Conservation (phyloP, 345 rosid species). For the Pistacia integerrima region DNA sequence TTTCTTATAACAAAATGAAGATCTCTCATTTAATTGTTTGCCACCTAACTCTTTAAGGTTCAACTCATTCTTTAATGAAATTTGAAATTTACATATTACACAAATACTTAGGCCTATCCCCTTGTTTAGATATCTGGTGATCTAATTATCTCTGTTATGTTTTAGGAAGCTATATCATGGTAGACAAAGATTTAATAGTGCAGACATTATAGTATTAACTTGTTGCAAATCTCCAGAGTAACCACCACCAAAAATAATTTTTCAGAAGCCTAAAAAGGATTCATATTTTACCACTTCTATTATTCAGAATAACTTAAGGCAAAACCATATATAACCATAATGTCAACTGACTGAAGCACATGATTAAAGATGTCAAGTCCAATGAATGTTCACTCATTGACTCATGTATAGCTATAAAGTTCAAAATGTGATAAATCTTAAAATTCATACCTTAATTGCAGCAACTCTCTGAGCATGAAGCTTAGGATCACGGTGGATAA, state of each 20-base stretch:
- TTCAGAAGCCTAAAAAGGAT: background rate
- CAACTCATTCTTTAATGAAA: background rate
- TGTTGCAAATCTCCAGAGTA: background rate
- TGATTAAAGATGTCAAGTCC: background rate
- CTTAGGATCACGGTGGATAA: slow-evolving; percentile 77
- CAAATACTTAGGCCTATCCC: background rate
- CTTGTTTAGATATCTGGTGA: background rate
- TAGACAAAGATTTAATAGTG: background rate
- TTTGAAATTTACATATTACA: background rate
- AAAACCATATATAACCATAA: background rate
- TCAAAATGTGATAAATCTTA: background rate
- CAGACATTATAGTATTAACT: background rate
- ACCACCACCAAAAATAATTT: background rate
- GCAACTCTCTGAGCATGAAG: slow-evolving; percentile 91
- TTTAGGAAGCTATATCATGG: background rate
- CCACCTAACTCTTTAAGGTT: background rate
- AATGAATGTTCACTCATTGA: background rate
- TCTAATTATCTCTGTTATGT: background rate
- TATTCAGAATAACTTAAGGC: background rate
- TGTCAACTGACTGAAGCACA: background rate
- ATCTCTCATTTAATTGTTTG: background rate
- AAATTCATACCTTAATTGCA: slow-evolving; percentile 73
- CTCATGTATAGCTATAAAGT: background rate
- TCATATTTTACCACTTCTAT: background rate
- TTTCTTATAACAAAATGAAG: background rate